Base-by-base conservation (phyloP, 1,284 basidiomycete species). In the Ustilago trichophora region DNA sequence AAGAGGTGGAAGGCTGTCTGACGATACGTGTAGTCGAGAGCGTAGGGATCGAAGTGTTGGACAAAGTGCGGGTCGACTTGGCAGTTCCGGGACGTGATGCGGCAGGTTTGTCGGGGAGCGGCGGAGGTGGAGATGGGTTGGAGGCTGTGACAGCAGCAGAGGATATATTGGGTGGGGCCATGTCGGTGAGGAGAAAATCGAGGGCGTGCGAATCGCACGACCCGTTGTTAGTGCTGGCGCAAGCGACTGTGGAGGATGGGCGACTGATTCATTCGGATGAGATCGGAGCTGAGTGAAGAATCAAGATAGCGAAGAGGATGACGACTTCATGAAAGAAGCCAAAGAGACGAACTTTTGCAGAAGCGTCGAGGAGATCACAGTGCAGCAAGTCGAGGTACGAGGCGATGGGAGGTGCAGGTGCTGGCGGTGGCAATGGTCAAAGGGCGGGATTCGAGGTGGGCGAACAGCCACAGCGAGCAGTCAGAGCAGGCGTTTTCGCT, bases 1-100 rank as follows among this genome's bases (percentile, higher is more conserved):
- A 51, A 15, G 48, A 56, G 15, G 42, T 29, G 27, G 59, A 52
- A 33, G 41, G 48, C 21, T 63, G 37, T 4, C 43, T 35, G n/a
- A 27, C 47, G 25, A 55, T 52, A 34, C 37, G 52, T 11, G 48
- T 34, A 4, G 43, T 34, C 10, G 48, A 32, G 1, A 43, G 43
- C 3, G 52, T 47, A 3, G 59, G 52, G 6, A 47, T 44, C 22
- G 34, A 51, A 3, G 59, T 37, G 38, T 35, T 51, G 27, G 52
- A 63, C 8, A 41, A 34, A n/a, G 47, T 47, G 21, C 59, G 48
- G 24, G 26, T 24, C 1, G 58, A 50, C n/a, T 40, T 34, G 31
- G 33, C 27, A 21, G 35, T 35, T 19, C 31, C 46, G 15, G 37
- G 43, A 26, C 36, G 47, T 12, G 25, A 12, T 13, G 16, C 10